Conservation (phyloP, 805 yeast genomes). For the Candida argentea region DNA sequence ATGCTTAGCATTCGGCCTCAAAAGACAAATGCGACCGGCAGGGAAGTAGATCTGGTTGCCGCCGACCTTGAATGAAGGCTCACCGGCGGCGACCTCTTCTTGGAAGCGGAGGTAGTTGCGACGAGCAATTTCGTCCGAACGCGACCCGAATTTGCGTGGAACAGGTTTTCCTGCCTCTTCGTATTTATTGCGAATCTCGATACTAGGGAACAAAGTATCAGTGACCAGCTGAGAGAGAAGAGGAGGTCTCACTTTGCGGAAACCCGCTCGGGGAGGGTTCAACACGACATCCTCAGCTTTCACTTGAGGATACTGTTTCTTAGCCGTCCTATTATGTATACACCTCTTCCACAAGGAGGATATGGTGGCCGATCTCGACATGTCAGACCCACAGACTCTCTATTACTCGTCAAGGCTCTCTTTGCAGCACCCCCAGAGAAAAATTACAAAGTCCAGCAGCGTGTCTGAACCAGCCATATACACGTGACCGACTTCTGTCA, state of each 20-base stretch:
- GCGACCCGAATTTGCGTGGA: conserved; percentile 28
- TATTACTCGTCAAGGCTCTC: background rate
- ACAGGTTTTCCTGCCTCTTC: conserved; percentile 29
- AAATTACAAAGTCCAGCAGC: too few relatives aligned
- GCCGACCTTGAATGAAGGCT: conserved; percentile 80
- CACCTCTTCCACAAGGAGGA: conserved; percentile 7
- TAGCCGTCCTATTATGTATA: conserved; percentile 21
- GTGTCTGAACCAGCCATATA: too few relatives aligned
- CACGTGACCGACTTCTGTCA: too few relatives aligned
- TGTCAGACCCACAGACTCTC: background rate
- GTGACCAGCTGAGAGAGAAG: conserved; percentile 28
- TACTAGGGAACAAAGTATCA: conserved; percentile 31
- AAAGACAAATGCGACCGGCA: conserved; percentile 64
- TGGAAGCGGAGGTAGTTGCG: conserved; percentile 29
- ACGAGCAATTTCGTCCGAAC: conserved; percentile 26
- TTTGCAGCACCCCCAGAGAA: conserved; percentile 1
- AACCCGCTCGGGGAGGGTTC: conserved; percentile 28
- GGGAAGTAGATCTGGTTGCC: conserved; percentile 74
- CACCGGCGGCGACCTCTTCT: conserved; percentile 48
- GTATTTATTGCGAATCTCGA: conserved; percentile 24
- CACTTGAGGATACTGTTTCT: conserved; percentile 28
- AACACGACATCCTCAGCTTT: conserved; percentile 28
- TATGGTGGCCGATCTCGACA: background rate
- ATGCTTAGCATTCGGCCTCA: conserved; percentile 91
- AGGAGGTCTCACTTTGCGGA: conserved; percentile 28